Percentiles rank a stretch among this genome's conserved stretches.
Evolutionary conservation across 306 rosid genomes (phyloP).

Genomic region (Trifolium dubium): DNA sequence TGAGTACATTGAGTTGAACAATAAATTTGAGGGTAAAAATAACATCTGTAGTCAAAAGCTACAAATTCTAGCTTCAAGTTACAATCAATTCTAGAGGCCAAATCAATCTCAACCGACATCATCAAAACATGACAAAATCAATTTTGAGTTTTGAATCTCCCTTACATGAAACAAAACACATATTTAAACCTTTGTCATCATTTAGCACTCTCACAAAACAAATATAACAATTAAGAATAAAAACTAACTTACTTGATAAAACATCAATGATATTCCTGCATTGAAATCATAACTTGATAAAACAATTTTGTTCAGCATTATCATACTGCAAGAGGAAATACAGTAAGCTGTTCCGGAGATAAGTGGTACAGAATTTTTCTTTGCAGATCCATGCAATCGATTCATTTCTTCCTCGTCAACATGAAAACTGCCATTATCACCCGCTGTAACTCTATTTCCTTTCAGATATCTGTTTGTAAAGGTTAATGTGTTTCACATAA

Average conservation of each 20-base stretch:
- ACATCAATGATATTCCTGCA: conserved; percentile 89
- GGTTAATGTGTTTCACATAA: not conserved
- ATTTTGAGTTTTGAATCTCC: too few species aligned
- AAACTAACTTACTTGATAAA: conserved; percentile 72
- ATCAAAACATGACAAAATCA: too few species aligned
- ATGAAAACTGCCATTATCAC: conserved; percentile 39
- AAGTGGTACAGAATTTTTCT: conserved; percentile 71
- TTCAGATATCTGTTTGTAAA: conserved; percentile 58
- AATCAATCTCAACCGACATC: too few species aligned
- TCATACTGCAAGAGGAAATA: conserved; percentile 92
- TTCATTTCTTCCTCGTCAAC: conserved; percentile 58
- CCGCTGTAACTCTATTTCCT: conserved; percentile 52
- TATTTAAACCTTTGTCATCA: conserved; percentile 4
- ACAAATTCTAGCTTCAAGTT: too few species aligned
- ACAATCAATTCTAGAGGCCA: too few species aligned
- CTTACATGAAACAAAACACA: too few species aligned
- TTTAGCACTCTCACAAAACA: not conserved
- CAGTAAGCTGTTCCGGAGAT: conserved; percentile 86
- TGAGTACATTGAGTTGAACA: too few species aligned
- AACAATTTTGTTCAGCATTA: conserved; percentile 80
- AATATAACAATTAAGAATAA: not conserved
- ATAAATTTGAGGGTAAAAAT: too few species aligned
- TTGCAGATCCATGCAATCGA: conserved; percentile 59
- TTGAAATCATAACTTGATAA: conserved; percentile 76
- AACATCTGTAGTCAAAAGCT: too few species aligned